Base-by-base conservation (phyloP, 306 rosid species). In the Begonia masoniana region DNA sequence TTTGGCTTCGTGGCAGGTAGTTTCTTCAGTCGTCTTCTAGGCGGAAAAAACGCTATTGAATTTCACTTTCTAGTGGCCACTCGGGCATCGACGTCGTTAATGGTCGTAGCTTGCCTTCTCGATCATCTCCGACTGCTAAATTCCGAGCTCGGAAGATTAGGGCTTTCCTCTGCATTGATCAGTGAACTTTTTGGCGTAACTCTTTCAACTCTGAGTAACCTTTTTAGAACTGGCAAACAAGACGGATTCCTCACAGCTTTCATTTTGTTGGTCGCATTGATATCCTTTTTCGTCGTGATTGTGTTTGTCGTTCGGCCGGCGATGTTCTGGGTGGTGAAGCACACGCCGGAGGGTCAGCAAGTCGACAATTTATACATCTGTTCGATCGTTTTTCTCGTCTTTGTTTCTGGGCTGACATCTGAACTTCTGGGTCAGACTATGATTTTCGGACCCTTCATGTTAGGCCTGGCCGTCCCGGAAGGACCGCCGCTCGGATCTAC, bases 401-500 rank as follows among this genome's bases (percentile, higher is more conserved):
- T 87, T 10, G 3, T 65, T 0, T 13, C 76, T 0, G 61, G 73
- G 7, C 61, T 68, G 57, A 47, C 57, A 1, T 43, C 88, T 5
- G 42, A 49, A 11, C 19, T 39, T 12, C 35, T 50, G 24, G 47
- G 47, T 12, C 63, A 43, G 50, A 41, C 52, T n/a, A 53, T 61
- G 12, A 41, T 74, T 6, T 50, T 64, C 2, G 85, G 88, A 7
- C 79, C 96, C 15, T 76, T 71, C 60, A 21, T 74, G 0, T 45
- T 87, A 54, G 94, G 96, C 19, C 49, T 82, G 68, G 82, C 82
- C 1, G 66, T 78, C 10, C 96, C 96, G 0, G 83, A 65, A 7
- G 88, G 86, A 14, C 96, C 86, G 0, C 96, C 96, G 0, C 45
- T 87, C 6, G 94, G 96, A 52, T 61, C 87, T 0, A 72, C 84